Conservation (phyloP, 371 early-diverging fungal species). For the Apophysomyces variabilis region DNA sequence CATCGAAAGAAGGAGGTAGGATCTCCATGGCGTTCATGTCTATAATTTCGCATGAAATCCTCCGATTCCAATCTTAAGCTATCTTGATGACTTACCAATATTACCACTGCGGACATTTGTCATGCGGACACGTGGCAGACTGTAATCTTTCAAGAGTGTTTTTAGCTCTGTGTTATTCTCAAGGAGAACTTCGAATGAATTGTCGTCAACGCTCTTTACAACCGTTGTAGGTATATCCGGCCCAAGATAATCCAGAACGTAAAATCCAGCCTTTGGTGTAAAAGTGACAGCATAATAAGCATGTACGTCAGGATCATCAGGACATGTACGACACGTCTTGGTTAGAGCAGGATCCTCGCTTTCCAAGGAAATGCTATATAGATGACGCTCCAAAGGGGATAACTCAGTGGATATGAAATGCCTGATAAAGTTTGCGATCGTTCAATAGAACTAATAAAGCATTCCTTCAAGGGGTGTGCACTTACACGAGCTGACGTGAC, state of each 20-base stretch:
- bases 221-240: slow-evolving; percentile 85
- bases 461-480: background rate
- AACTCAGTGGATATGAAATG: slow-evolving; percentile 72
- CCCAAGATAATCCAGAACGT: slow-evolving; percentile 75
- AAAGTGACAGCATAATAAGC: slow-evolving; percentile 77
- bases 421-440: slow-evolving; percentile 17
- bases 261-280: slow-evolving; percentile 75
- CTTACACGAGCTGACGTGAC: slow-evolving; percentile 56
- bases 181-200: slow-evolving; percentile 56
- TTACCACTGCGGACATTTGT: slow-evolving; percentile 57
- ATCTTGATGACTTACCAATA: slow-evolving; percentile 29
- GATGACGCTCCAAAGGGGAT: slow-evolving; percentile 75
- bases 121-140: slow-evolving; percentile 63
- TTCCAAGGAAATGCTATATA: slow-evolving; percentile 53
- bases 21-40: slow-evolving; percentile 81
- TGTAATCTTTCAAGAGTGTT: slow-evolving; percentile 40
- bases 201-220: slow-evolving; percentile 55
- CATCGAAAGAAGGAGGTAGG: slow-evolving; percentile 83
- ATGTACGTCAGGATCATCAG: slow-evolving; percentile 28
- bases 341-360: slow-evolving; percentile 19
- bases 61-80: background rate
- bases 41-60: slow-evolving; percentile 9
- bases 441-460: background rate
- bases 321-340: slow-evolving; percentile 39
- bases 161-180: slow-evolving; percentile 57